Conservation (phyloP, 176 grass and related monocot genomes). For the Raddia guianensis region DNA sequence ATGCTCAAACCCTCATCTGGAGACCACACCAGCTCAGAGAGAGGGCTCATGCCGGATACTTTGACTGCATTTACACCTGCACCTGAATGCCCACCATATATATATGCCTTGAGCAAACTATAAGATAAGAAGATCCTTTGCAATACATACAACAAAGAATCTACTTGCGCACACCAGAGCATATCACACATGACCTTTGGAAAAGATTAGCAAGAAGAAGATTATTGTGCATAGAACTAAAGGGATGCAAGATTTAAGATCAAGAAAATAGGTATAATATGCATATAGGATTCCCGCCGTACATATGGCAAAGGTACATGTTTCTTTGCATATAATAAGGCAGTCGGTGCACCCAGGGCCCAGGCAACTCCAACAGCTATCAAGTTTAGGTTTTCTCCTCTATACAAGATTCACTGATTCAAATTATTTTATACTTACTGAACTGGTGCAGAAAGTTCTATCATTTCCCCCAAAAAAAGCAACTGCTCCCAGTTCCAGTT, state of each 20-base stretch:
- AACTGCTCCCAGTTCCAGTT: not conserved
- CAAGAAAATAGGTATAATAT: not conserved
- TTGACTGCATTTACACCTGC: slow-evolving; percentile 90
- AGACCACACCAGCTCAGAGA: slow-evolving; percentile 86
- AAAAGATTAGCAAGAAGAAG: not conserved
- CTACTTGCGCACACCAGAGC: not conserved
- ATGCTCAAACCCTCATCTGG: slow-evolving; percentile 64
- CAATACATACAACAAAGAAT: not conserved
- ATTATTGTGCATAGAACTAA: not conserved
- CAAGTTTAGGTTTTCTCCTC: not conserved
- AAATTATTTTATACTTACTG: not conserved
- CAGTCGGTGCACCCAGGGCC: not conserved
- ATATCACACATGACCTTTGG: not conserved
- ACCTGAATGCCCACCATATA: slow-evolving; percentile 56
- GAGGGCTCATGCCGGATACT: slow-evolving; percentile 57
- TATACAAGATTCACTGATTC: slow-evolving; percentile 1
- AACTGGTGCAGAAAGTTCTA: not conserved
- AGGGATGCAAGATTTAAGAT: slow-evolving; percentile 4
- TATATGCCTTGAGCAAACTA: slow-evolving; percentile 39
- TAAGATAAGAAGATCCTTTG: slow-evolving; percentile 31
- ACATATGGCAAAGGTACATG: not conserved
- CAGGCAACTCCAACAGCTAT: not conserved
- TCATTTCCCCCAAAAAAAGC: not conserved
- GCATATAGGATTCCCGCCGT: not conserved
- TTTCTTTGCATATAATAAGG: not conserved